Base-by-base conservation (phyloP, 192 early-diverging fungal genomes). In the Lobosporangium transversale region DNA sequence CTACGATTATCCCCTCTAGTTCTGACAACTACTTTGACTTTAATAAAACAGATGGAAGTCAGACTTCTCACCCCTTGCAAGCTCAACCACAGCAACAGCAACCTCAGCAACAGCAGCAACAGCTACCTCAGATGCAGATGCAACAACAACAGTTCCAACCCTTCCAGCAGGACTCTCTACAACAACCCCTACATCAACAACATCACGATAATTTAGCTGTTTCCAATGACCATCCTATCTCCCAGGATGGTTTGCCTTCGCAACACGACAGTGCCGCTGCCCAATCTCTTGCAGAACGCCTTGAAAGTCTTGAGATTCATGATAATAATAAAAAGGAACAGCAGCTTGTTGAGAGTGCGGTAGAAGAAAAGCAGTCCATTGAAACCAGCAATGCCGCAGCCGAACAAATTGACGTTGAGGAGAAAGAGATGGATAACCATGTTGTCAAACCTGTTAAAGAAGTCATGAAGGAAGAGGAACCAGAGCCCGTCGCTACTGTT, bases 21-120 rank as follows among this genome's bases (percentile, higher is more conserved):
- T 66, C 73, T 15, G 73, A 76, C 45, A 75, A 66, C 30, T 76
- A 76, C 40, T 67, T 67, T 51, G 73, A 76, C 6, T 32, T 33
- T 18, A 62, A 26, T 45, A 76, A 76, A 32, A 53, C 49, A 20
- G 73, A 67, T 14, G 50, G 42, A 5, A 58, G 54, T 33, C 63
- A 76, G 15, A 32, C 24, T 2, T 65, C 73, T 21, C 59, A 66
- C n/a, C 21, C 71, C 5, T 31, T 66, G 57, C 71, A 66, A 20
- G 76, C 76, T n/a, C 73, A 24, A 49, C 57, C 47, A 24, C 58
- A 69, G 37, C 52, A 51, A 14, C 57, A 33, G 3, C 51, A 44
- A 29, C 71, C 58, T 6, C 63, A 68, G 31, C 61, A 70, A 15
- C 65, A 65, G 42, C 70, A 68, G 18, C 68, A 76, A 8, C 78